phyloP scores from a whole-genome alignment of 306 rosid species.

The Lablab purpureus region DNA sequence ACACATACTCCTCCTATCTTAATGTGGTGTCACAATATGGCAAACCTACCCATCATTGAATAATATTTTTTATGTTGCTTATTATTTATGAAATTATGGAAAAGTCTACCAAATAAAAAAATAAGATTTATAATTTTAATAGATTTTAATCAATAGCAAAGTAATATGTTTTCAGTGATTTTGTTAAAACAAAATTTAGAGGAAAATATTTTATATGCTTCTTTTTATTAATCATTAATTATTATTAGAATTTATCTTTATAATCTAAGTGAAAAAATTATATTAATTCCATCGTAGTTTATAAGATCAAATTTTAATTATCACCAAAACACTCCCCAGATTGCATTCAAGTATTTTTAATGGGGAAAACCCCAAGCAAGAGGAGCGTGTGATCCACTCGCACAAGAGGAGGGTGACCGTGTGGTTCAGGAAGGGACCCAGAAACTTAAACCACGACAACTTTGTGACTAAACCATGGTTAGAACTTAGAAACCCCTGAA shows the following conservation, averaged over 20 bases:
- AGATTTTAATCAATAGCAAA: not conserved
- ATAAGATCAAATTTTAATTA: no score
- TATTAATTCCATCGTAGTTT: no score
- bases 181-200: not conserved
- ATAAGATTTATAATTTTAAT: not conserved
- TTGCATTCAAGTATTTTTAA: no score
- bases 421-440: conserved; percentile 12
- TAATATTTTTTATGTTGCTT: no score
- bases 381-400: conserved; percentile 45
- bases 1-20: conserved; percentile 21
- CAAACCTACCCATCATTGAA: conserved; percentile 35
- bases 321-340: no score
- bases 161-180: not conserved
- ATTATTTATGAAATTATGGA: no score
- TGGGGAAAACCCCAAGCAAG: not conserved
- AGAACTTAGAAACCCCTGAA: conserved; percentile 27
- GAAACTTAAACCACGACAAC: not conserved
- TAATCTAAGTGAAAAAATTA: no score
- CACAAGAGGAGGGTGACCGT: conserved; percentile 8
- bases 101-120: no score
- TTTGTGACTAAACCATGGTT: conserved; percentile 48
- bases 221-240: no score
- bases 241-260: no score
- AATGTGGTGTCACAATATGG: conserved; percentile 35
- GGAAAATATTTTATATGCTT: not conserved